A percentile compares a stretch with the other conserved stretches of the same genome.
These are phyloP conservation scores for Solanum medicagineum DNA, from an alignment of 257 asterid species.

Conservation along the genomic window DNA sequence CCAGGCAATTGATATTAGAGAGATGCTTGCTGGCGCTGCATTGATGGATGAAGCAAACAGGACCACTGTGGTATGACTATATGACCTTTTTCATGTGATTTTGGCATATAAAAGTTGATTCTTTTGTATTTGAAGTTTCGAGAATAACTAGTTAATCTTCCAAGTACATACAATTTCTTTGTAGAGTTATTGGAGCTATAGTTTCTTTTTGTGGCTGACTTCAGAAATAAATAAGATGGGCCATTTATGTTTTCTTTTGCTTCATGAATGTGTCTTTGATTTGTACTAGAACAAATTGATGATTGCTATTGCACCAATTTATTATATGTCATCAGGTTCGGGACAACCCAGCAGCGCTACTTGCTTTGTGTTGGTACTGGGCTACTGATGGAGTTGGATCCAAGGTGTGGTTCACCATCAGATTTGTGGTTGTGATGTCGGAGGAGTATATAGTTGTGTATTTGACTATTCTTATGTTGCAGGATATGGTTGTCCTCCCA, in stretches of 20 bases:
- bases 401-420: conserved; percentile 46
- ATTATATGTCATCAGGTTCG: conserved; percentile 41
- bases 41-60: conserved; percentile 93
- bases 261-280: not conserved
- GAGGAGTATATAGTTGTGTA: not conserved
- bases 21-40: conserved; percentile 97
- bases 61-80: conserved; percentile 39
- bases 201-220: not conserved
- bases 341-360: conserved; percentile 90
- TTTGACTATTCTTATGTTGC: conserved; percentile 12
- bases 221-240: not conserved
- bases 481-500: conserved; percentile 99
- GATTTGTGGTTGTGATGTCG: not conserved
- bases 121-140: not conserved
- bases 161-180: not conserved
- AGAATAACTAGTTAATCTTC: not conserved
- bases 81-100: not conserved
- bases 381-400: conserved; percentile 88
- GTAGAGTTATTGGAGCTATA: not conserved
- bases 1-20: conserved; percentile 79
- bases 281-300: not conserved
- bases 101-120: not conserved
- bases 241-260: not conserved
- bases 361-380: conserved; percentile 98
- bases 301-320: not conserved